phyloP scores from a whole-genome alignment of 148 eudicot genomes.

The Chenopodium quinoa region DNA sequence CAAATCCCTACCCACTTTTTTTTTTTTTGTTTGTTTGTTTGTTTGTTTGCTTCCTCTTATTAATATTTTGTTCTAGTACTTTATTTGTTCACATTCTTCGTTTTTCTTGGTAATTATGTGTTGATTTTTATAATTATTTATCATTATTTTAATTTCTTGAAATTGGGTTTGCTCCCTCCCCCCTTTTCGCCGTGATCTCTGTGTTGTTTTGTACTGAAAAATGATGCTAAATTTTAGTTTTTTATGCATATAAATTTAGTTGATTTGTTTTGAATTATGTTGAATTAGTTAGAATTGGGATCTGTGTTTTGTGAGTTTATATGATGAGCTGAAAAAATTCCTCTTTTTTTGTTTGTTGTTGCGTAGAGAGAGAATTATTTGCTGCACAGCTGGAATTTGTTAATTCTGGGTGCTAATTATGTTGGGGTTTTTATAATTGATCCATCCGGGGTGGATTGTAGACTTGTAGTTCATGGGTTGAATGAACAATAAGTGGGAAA shows the following conservation, averaged over 20 bases:
- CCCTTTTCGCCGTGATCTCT: slow-evolving; percentile 14
- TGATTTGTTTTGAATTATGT: slow-evolving; percentile 6
- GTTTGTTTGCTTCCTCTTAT: not conserved
- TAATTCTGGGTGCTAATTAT: not conserved
- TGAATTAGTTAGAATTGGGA: slow-evolving; percentile 22
- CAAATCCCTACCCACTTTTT: not conserved
- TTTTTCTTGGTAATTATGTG: slow-evolving; percentile 6
- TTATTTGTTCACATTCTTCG: slow-evolving; percentile 10
- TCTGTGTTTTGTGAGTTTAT: slow-evolving; percentile 22
- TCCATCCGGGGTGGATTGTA: slow-evolving; percentile 10
- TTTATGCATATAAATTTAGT: not conserved
- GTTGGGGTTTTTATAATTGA: slow-evolving; percentile 22
- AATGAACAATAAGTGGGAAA: slow-evolving; percentile 26
- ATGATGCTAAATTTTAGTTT: not conserved
- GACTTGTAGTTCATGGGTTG: slow-evolving; percentile 29
- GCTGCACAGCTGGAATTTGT: slow-evolving; percentile 3
- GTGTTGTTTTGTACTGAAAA: slow-evolving; percentile 9
- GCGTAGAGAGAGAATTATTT: not conserved
- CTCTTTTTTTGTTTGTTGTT: slow-evolving; percentile 6
- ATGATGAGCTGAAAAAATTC: slow-evolving; percentile 3
- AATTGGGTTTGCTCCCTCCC: not conserved
- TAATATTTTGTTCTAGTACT: not conserved
- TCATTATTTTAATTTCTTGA: too few relatives aligned
- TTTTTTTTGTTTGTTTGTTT: slow-evolving; percentile 18
- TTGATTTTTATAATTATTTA: not conserved